These are phyloP conservation scores for Aspergillus brasiliensis DNA, from an alignment of 2,329 filamentous ascomycete species.

Conservation along the genomic window DNA sequence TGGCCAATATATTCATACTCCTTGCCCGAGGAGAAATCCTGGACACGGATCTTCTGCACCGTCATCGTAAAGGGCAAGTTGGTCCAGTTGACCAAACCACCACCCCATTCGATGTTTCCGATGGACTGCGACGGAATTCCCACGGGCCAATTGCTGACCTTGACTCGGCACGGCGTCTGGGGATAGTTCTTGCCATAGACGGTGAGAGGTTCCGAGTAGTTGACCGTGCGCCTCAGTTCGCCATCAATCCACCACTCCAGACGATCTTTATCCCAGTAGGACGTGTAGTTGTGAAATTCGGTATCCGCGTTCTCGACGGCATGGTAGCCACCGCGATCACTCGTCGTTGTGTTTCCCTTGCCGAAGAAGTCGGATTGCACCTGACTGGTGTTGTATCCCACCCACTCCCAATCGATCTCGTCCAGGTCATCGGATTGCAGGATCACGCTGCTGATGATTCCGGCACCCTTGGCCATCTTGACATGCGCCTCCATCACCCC, in stretches of 20 bases:
- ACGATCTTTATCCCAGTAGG: slow-evolving; percentile 3
- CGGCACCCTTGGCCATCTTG: neutral
- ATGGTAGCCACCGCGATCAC: neutral
- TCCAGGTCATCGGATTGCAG: neutral
- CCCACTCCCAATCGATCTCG: neutral
- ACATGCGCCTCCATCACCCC: neutral
- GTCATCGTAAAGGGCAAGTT: neutral
- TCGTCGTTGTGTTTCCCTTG: neutral
- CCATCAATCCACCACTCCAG: slow-evolving; percentile 9
- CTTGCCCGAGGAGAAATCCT: neutral
- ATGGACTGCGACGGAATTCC: neutral
- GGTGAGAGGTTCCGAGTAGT: neutral
- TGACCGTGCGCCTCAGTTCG: neutral
- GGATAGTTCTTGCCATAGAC: neutral
- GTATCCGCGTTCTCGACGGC: neutral
- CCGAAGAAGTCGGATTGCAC: neutral
- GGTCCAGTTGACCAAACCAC: slow-evolving; percentile 4
- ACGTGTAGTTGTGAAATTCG: slow-evolving; percentile 6
- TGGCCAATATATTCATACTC: neutral
- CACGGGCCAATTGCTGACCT: neutral
- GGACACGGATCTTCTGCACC: neutral
- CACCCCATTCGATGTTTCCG: slow-evolving; percentile 6
- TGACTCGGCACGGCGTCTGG: neutral
- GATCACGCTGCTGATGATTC: neutral
- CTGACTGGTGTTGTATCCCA: neutral